Conservation (phyloP, 2,329 filamentous ascomycete species). For the Monilinia fructicola region DNA sequence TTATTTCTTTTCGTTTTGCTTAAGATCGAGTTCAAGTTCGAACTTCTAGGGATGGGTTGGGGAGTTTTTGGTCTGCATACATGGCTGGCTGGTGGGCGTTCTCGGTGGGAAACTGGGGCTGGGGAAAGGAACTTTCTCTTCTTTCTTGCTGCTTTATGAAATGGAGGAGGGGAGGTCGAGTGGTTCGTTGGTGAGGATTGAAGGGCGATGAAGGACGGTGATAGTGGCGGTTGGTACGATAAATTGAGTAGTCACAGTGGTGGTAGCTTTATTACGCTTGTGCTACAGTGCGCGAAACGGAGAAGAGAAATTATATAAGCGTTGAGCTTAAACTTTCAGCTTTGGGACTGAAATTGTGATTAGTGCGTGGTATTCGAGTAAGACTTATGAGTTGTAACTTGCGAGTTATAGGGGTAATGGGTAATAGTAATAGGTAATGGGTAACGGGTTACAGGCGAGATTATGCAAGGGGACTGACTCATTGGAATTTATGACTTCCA, state of each 20-base stretch:
- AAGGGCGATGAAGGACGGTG: not conserved
- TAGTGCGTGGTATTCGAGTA: not conserved
- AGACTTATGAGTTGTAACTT: no score
- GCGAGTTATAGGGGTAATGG: no score
- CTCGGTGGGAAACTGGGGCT: not conserved
- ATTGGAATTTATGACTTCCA: no score
- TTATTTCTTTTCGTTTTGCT: slow-evolving; percentile 8
- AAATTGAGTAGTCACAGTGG: not conserved
- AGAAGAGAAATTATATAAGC: not conserved
- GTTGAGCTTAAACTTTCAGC: not conserved
- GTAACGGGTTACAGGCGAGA: no score
- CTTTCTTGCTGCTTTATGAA: slow-evolving; percentile 10
- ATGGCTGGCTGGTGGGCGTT: slow-evolving; percentile 22
- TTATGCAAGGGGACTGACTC: no score
- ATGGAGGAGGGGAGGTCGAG: not conserved
- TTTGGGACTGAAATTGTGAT: not conserved
- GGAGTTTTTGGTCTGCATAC: slow-evolving; percentile 19
- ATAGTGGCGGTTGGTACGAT: not conserved
- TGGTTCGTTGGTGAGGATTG: not conserved
- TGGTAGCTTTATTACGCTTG: slow-evolving; percentile 1
- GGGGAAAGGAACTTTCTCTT: not conserved
- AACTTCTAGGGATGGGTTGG: slow-evolving; percentile 9
- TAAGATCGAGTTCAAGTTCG: slow-evolving; percentile 6
- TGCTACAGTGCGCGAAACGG: not conserved
- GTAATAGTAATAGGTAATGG: no score